Base-by-base conservation (phyloP, 176 grass and related monocot genomes). In the Luzula sylvatica region DNA sequence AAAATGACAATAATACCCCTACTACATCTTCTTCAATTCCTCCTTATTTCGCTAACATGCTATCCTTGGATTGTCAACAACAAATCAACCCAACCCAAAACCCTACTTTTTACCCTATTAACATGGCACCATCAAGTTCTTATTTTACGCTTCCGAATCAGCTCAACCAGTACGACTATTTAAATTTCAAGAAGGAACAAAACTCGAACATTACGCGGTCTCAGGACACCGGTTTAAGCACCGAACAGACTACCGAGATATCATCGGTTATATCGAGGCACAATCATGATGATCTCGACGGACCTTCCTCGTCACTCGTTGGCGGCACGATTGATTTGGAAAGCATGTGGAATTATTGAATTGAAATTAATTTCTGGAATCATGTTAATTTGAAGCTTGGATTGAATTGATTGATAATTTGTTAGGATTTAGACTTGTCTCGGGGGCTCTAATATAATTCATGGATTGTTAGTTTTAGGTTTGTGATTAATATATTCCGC, bases 311-410 rank as follows among this genome's bases (percentile, higher is more conserved):
- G 5, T 15, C 59, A 20, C 22, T 41, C 9, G 51, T 23, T 5
- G 51, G 38, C 8, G 20, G 32, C 2, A 22, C 24, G 23, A 69
- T 69, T 42, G 65, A 69, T 46, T 69, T 69, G 11, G 65, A 56
- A 12, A 69, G 14, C 65, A 56, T 69, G 38, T 69, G 65, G 65
- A 69, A 69, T 8, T 69, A 69, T 32, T 68, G 23, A 69, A 56
- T 2, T 26, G 23, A 8, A 32, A 30, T 32, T 28, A 15, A 61
- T 42, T 41, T 44, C 23, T 25, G 39, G 28, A 47, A 26, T 56
- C 50, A 42, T 59, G 32, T 41, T 42, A 23, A 39, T 20, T 54
- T 42, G 23, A 15, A 22, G 3, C 42, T 69, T 56, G 40, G 23
- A 14, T 18, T 45, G 25, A 9, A 35, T 35, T 35, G 30, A 35